phyloP scores from a whole-genome alignment of 2,329 filamentous ascomycete genomes.

The Penicillium italicum region DNA sequence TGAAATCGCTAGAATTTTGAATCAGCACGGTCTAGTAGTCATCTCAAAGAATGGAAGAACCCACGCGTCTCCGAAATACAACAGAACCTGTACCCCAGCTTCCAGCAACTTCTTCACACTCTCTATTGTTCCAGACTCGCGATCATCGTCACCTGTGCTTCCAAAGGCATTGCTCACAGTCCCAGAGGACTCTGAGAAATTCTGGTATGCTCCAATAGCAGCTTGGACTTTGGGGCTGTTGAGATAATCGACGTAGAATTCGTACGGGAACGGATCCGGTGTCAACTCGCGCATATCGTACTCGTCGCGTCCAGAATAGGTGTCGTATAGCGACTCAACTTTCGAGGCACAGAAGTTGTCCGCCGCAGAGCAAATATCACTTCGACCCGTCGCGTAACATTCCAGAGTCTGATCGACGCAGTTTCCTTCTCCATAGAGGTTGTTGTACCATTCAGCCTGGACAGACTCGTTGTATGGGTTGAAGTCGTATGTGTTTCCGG shows the following conservation, averaged over 20 bases:
- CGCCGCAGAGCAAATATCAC: background rate
- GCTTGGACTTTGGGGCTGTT: background rate
- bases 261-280: constrained; percentile 1
- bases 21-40: background rate
- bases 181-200: background rate
- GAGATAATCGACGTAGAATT: constrained; percentile 1
- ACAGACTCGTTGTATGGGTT: constrained; percentile 16
- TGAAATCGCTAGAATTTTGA: background rate
- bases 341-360: background rate
- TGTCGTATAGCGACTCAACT: background rate
- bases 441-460: background rate
- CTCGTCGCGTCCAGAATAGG: background rate
- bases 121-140: background rate
- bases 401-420: background rate
- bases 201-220: background rate
- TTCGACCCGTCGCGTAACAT: background rate
- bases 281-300: constrained; percentile 1
- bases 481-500: constrained; percentile 37
- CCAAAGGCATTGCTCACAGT: background rate
- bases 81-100: background rate
- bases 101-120: background rate
- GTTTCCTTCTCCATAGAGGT: constrained; percentile 1
- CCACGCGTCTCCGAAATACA: constrained; percentile 2
- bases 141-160: background rate
- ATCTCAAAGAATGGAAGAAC: background rate